phyloP scores from a whole-genome alignment of 2,329 filamentous ascomycete genomes.

The Monilinia polystroma region DNA sequence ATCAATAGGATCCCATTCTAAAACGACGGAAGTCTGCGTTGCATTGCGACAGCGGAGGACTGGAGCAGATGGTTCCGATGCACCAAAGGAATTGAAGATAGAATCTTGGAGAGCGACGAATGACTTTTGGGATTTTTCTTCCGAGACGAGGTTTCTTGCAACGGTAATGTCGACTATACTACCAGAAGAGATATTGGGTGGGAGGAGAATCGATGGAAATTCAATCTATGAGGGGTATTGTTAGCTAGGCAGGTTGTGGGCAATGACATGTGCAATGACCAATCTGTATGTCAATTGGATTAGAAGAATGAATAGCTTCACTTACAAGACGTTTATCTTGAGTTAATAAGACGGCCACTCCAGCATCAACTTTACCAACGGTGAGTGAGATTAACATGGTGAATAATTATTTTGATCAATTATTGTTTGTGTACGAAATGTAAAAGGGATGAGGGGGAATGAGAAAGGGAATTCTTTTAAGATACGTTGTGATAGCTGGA shows the following conservation, averaged over 20 bases:
- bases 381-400: constrained; percentile 96
- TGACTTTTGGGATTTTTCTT: constrained; percentile 68
- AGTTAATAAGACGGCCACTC: constrained; percentile 93
- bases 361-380: constrained; percentile 98
- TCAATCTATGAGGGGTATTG: constrained; percentile 70
- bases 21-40: constrained; percentile 95
- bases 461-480: constrained; percentile 19
- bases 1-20: constrained; percentile 96
- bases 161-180: constrained; percentile 98
- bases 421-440: not conserved
- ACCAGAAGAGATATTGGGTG: constrained; percentile 90
- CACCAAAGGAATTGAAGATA: constrained; percentile 84
- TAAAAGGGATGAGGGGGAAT: not conserved
- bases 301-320: not conserved
- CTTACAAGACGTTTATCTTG: constrained; percentile 93
- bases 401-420: constrained; percentile 14
- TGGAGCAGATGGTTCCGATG: constrained; percentile 72
- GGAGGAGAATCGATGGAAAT: constrained; percentile 95
- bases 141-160: constrained; percentile 77
- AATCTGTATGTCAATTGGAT: not conserved
- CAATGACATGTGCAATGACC: constrained; percentile 13
- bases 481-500: constrained; percentile 33
- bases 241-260: constrained; percentile 16
- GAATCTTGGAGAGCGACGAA: constrained; percentile 86
- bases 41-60: constrained; percentile 90